Percentiles rank a stretch among this genome's conserved stretches.
These are phyloP conservation scores for Pistacia atlantica DNA, from an alignment of 345 rosid species.

Conservation along the genomic window DNA sequence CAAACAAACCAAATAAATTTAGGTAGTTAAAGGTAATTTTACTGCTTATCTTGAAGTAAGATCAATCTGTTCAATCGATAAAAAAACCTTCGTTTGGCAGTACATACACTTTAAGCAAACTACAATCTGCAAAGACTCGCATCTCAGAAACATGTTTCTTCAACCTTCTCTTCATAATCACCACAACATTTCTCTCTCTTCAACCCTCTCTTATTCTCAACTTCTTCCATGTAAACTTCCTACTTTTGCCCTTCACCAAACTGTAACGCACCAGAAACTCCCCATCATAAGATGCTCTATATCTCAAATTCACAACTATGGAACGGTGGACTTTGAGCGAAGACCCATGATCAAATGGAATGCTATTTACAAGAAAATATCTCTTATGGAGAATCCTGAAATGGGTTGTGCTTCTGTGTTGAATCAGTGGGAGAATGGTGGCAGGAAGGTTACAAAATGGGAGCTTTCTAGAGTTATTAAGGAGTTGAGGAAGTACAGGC, in stretches of 20 bases:
- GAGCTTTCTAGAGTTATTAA: slow-evolving; percentile 89
- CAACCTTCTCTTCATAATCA: slow-evolving; percentile 53
- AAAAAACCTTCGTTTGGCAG: too few species aligned
- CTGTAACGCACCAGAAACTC: slow-evolving; percentile 18
- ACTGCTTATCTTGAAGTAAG: too few species aligned
- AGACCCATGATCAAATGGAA: slow-evolving; percentile 80
- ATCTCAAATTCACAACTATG: slow-evolving; percentile 70
- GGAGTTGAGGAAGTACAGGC: slow-evolving; percentile 84
- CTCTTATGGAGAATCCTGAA: slow-evolving; percentile 76
- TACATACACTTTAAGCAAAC: too few species aligned
- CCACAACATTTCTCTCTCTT: slow-evolving; percentile 43
- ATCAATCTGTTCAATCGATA: too few species aligned
- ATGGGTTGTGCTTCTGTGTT: slow-evolving; percentile 68
- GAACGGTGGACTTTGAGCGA: slow-evolving; percentile 73
- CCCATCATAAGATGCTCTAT: slow-evolving; percentile 49
- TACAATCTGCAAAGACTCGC: slow-evolving; percentile 15
- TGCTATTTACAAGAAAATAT: slow-evolving; percentile 70
- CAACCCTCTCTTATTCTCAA: slow-evolving; percentile 44
- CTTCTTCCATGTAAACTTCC: slow-evolving; percentile 35
- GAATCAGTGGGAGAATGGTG: slow-evolving; percentile 70
- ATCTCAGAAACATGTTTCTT: slow-evolving; percentile 42
- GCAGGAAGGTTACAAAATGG: slow-evolving; percentile 75
- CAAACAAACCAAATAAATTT: too few species aligned
- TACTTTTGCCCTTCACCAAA: slow-evolving; percentile 19
- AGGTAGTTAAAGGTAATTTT: too few species aligned